Evolutionary conservation across 2,329 filamentous ascomycete species (phyloP).

Genomic region (Fusarium cyanostomum): DNA sequence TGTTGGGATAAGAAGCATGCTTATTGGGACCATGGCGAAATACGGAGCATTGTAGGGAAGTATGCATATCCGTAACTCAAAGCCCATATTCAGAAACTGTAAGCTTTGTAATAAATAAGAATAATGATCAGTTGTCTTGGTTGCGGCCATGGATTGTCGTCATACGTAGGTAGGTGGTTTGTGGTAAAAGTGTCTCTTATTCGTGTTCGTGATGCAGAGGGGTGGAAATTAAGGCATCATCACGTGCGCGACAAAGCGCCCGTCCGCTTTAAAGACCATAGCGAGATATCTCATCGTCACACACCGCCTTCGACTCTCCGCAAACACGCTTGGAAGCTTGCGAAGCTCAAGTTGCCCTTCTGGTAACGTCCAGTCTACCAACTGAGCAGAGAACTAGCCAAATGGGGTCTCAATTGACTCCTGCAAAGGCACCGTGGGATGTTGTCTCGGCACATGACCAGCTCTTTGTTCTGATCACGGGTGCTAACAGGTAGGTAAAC

Average conservation of each 20-base stretch:
- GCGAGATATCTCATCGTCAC: background rate
- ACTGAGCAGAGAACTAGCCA: background rate
- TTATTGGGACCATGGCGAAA: constrained; percentile 24
- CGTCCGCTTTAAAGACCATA: background rate
- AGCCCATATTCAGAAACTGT: constrained; percentile 11
- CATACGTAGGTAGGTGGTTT: background rate
- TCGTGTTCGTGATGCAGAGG: constrained; percentile 25
- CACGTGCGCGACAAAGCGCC: constrained; percentile 15
- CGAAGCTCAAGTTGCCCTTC: background rate
- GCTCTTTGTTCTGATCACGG: constrained; percentile 78
- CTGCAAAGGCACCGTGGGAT: constrained; percentile 48
- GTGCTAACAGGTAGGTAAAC: constrained; percentile 78
- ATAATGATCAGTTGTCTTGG: constrained; percentile 21
- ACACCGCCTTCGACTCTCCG: constrained; percentile 13
- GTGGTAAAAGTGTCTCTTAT: constrained; percentile 15
- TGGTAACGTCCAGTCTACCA: background rate
- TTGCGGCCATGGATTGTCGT: background rate
- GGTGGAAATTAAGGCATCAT: constrained; percentile 31
- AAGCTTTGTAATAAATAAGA: constrained; percentile 35
- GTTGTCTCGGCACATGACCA: constrained; percentile 53
- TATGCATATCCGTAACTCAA: constrained; percentile 7
- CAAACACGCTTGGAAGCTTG: background rate
- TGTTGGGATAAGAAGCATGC: constrained; percentile 13
- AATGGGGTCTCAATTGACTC: constrained; percentile 39
- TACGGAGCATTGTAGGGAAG: constrained; percentile 25